Base-by-base conservation (phyloP, 2,329 filamentous ascomycete genomes). In the Bipolaris bicolor region DNA sequence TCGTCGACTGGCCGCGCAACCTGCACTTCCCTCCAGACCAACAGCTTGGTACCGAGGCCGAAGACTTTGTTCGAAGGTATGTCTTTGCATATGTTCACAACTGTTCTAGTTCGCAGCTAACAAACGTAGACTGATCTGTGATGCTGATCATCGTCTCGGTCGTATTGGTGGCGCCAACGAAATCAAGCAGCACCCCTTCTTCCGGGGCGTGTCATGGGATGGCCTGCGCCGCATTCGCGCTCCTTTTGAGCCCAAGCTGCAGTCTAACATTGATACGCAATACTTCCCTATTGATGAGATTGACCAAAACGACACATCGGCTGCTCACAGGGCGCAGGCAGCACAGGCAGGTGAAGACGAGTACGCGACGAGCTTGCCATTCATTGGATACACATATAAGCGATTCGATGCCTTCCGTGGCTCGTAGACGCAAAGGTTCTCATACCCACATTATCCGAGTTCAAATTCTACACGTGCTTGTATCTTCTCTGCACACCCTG, bases 231-330 rank as follows among this genome's bases (percentile, higher is more conserved):
- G 90, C 59, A 98, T 99, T 72, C 90, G 93, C 36, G 95, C 95
- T 57, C 95, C 95, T 0, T 99, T 99, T 75, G 94, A 98, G 80
- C 95, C 95, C 2, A 92, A 92, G 72, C 83, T 99, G 63, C 90
- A 90, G 59, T 96, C 92, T 62, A 95, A 95, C 77, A 90, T 97
- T 70, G 95, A 99, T 75, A 97, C 95, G 18, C 94, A 93, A 45
- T 98, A 99, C 83, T 99, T 99, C 87, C 95, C 95, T 9, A 97
- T 92, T 50, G 95, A 99, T 74, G 95, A 99, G 78, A 97, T 99
- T 73, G 92, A 96, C 69, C 94, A 98, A 81, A 94, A 92, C 53
- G 93, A 97, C 77, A 97, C 92, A 63, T 92, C 90, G 54, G 95
- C 92, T 22, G 85, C 91, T 64, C 85, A 97, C 71, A 90, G 92